Percentiles rank a stretch among this genome's conserved stretches.
Evolutionary conservation across 495 filamentous ascomycete species (phyloP).

Genomic region (Neurospora terricola): DNA sequence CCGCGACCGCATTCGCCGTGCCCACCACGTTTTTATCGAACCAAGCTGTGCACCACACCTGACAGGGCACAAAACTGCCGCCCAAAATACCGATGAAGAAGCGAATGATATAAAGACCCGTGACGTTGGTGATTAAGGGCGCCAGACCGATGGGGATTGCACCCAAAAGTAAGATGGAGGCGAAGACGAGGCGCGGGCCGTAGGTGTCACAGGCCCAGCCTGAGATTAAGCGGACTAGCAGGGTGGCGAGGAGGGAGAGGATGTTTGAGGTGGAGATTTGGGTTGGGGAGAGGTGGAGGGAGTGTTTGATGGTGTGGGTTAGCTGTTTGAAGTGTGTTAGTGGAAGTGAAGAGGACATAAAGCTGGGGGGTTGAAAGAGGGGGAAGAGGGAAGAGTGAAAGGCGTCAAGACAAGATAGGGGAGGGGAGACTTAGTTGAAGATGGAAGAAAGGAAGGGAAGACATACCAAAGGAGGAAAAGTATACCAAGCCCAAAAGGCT

Average conservation of each 20-base stretch:
- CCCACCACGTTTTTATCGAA: slow-evolving; percentile 95
- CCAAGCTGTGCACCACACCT: slow-evolving; percentile 92
- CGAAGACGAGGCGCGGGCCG: slow-evolving; percentile 75
- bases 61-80: slow-evolving; percentile 85
- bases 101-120: slow-evolving; percentile 65
- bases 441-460: not conserved
- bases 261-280: slow-evolving; percentile 90
- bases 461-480: slow-evolving; percentile 73
- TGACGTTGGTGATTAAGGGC: slow-evolving; percentile 59
- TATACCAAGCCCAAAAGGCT: slow-evolving; percentile 88
- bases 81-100: slow-evolving; percentile 95
- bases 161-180: slow-evolving; percentile 61
- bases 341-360: not conserved
- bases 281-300: slow-evolving; percentile 59
- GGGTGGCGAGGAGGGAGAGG: slow-evolving; percentile 71
- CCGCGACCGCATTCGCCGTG: slow-evolving; percentile 78
- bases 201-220: slow-evolving; percentile 79
- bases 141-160: slow-evolving; percentile 76
- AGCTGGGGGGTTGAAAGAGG: not conserved
- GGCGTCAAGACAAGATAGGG: too few relatives aligned
- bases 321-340: slow-evolving; percentile 39
- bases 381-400: not conserved
- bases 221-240: slow-evolving; percentile 71
- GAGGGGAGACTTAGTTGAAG: too few relatives aligned
- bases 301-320: slow-evolving; percentile 63